Percentiles rank a stretch among this genome's conserved stretches.
Conservation (phyloP, 768 basidiomycete genomes). For the Cantharellus cinnabarinus region DNA sequence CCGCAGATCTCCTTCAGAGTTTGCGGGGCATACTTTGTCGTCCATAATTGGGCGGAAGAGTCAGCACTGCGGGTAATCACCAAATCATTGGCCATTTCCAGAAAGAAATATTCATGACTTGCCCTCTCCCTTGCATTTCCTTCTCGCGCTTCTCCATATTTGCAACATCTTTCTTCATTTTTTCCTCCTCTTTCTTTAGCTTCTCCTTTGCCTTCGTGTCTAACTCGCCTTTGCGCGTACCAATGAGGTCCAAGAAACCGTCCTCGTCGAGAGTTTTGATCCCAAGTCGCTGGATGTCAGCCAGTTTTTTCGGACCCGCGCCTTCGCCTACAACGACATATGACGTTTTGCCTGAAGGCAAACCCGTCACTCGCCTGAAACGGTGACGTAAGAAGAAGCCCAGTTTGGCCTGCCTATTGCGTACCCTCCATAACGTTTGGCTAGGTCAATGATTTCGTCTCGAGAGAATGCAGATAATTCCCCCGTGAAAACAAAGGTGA, state of each 20-base stretch:
- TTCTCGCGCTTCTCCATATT: conserved; percentile 63
- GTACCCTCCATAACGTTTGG: conserved; percentile 83
- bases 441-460: conserved; percentile 71
- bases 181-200: conserved; percentile 57
- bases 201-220: conserved; percentile 73
- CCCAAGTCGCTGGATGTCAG: conserved; percentile 61
- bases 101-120: neutral
- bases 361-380: conserved; percentile 60
- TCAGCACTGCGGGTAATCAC: neutral
- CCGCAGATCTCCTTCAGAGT: conserved; percentile 81
- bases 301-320: conserved; percentile 78
- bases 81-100: neutral
- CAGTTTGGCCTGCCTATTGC: conserved; percentile 14
- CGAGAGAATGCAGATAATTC: conserved; percentile 73
- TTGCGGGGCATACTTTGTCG: conserved; percentile 82
- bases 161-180: conserved; percentile 49
- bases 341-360: conserved; percentile 77
- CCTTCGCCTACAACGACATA: conserved; percentile 77
- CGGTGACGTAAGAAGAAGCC: neutral
- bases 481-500: conserved; percentile 90
- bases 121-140: conserved; percentile 22
- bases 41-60: conserved; percentile 58
- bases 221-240: conserved; percentile 34
- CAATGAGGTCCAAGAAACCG: conserved; percentile 66
- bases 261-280: conserved; percentile 69